A percentile compares a stretch with the other conserved stretches of the same genome.
Evolutionary conservation across 768 basidiomycete genomes (phyloP).

Genomic region (Phanerochaete sordida): DNA sequence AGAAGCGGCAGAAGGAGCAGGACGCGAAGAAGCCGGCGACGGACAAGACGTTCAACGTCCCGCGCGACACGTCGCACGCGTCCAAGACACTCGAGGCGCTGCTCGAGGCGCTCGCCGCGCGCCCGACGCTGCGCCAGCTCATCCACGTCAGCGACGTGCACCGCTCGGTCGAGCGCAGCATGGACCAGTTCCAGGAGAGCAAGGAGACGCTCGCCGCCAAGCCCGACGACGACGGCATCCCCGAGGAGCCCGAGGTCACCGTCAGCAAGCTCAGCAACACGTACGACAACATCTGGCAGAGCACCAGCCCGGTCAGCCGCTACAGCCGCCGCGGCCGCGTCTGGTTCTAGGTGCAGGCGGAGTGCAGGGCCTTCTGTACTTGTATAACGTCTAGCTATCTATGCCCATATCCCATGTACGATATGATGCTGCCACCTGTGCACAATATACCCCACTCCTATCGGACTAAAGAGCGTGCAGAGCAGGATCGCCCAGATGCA

Average conservation of each 20-base stretch:
- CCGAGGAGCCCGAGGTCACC: not conserved
- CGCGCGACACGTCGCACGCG: not conserved
- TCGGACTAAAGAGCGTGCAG: constrained; percentile 39
- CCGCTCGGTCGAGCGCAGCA: constrained; percentile 14
- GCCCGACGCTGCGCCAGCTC: constrained; percentile 9
- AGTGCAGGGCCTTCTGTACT: not conserved
- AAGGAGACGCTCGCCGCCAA: not conserved
- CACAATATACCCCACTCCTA: constrained; percentile 21
- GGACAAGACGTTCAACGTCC: not conserved
- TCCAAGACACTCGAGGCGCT: constrained; percentile 13
- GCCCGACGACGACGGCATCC: constrained; percentile 1
- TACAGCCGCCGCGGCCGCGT: not conserved
- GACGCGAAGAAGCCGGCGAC: not conserved
- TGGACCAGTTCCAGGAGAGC: constrained; percentile 4
- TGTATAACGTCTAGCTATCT: too few species aligned
- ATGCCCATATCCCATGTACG: constrained; percentile 12
- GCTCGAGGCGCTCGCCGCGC: constrained; percentile 7
- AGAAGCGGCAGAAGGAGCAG: too few species aligned
- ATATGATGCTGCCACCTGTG: constrained; percentile 14
- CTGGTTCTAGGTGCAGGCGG: not conserved
- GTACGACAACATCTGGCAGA: not conserved
- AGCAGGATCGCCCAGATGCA: constrained; percentile 43
- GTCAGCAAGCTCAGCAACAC: not conserved
- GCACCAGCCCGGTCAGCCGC: too few species aligned
- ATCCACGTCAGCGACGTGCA: constrained; percentile 23